Evolutionary conservation across 169 alveolate species (phyloP).

Genomic region (Cryptosporidium muris): DNA sequence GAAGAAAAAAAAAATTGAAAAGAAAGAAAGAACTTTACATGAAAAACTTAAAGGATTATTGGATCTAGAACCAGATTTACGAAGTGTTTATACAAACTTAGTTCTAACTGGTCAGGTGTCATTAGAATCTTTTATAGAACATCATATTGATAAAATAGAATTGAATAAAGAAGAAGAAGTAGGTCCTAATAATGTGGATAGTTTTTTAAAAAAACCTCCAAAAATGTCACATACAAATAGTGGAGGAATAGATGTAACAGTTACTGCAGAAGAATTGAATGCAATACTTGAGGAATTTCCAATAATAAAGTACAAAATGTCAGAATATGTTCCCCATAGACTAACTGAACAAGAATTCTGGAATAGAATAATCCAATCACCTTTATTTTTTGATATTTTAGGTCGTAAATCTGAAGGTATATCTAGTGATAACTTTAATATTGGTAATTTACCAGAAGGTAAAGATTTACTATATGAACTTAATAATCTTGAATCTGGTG

Average conservation of each 20-base stretch:
- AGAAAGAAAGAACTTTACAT: constrained; percentile 1
- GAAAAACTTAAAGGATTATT: constrained; percentile 43
- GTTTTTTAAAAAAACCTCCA: constrained; percentile 61
- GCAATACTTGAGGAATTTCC: constrained; percentile 60
- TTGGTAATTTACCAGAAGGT: constrained; percentile 64
- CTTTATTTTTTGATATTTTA: constrained; percentile 49
- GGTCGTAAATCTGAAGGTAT: constrained; percentile 2
- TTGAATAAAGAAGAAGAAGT: constrained; percentile 29
- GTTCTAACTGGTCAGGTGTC: constrained; percentile 58
- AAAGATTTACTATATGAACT: constrained; percentile 39
- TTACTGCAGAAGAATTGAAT: constrained; percentile 54
- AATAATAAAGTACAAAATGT: constrained; percentile 28
- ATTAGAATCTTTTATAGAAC: constrained; percentile 54
- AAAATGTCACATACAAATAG: constrained; percentile 8
- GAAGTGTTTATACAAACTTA: constrained; percentile 11
- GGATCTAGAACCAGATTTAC: constrained; percentile 29
- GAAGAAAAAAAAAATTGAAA: constrained; percentile 12
- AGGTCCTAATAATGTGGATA: constrained; percentile 34
- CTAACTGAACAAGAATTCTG: constrained; percentile 66
- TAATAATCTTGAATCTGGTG: background rate
- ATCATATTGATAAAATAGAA: constrained; percentile 16
- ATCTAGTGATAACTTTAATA: constrained; percentile 15
- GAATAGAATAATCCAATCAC: constrained; percentile 62
- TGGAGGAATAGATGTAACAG: constrained; percentile 55
- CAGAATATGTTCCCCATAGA: constrained; percentile 66